Evolutionary conservation across 2,329 filamentous ascomycete genomes (phyloP).

Genomic region (Claviceps africana): DNA sequence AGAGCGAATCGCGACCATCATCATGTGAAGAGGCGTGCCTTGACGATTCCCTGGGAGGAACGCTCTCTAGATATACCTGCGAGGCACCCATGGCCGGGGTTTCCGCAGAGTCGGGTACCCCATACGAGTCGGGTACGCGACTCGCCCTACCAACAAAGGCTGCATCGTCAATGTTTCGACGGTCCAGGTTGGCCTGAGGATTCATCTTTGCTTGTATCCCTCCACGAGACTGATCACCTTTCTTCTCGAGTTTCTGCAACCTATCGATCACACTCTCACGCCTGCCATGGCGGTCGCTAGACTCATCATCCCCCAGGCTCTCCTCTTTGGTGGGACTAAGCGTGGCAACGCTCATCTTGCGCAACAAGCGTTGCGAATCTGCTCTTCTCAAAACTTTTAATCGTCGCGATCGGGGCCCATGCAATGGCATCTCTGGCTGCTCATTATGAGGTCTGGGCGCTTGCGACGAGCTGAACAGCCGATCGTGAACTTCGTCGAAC

Average conservation of each 20-base stretch:
- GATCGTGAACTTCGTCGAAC: not conserved
- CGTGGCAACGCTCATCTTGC: constrained; percentile 12
- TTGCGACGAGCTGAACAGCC: not conserved
- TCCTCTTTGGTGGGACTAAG: constrained; percentile 22
- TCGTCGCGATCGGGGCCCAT: constrained; percentile 11
- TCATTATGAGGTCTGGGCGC: constrained; percentile 21
- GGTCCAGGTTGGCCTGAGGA: not conserved
- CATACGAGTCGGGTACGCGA: not conserved
- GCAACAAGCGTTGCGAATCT: constrained; percentile 10
- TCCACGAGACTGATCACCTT: not conserved
- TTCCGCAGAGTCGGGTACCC: not conserved
- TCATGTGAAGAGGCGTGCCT: constrained; percentile 2
- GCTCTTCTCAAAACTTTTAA: constrained; percentile 11
- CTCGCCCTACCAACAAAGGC: not conserved
- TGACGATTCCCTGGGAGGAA: constrained; percentile 11
- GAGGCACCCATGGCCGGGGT: not conserved
- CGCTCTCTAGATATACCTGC: constrained; percentile 5
- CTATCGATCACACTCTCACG: not conserved
- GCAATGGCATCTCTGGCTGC: constrained; percentile 23
- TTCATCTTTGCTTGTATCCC: not conserved
- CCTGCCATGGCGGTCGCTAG: not conserved
- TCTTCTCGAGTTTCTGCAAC: constrained; percentile 3
- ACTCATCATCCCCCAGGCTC: constrained; percentile 9
- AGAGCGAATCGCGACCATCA: not conserved
- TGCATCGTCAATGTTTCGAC: not conserved